A percentile compares a stretch with the other conserved stretches of the same genome.
phyloP scores from a whole-genome alignment of 2,329 filamentous ascomycete species.

The Tolypocladium ophioglossoides region DNA sequence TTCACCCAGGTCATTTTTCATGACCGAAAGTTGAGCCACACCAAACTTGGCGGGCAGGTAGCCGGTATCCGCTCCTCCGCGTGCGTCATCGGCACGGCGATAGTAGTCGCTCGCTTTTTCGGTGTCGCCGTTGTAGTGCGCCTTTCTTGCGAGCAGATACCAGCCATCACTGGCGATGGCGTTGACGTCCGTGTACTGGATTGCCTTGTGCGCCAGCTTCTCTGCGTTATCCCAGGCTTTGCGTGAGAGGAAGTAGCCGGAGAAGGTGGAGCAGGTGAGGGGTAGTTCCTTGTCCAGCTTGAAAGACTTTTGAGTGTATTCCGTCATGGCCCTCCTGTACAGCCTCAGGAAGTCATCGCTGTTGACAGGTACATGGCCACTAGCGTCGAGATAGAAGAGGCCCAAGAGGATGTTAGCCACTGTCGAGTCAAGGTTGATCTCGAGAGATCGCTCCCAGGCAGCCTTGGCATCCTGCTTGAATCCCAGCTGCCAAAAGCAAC shows the following conservation, averaged over 20 bases:
- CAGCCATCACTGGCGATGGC: slow-evolving; percentile 95
- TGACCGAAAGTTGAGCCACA: slow-evolving; percentile 75
- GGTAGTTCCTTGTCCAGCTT: slow-evolving; percentile 88
- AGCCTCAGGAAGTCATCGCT: slow-evolving; percentile 75
- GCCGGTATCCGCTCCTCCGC: slow-evolving; percentile 82
- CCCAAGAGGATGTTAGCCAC: slow-evolving; percentile 84
- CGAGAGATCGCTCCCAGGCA: slow-evolving; percentile 82
- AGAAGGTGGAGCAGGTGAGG: slow-evolving; percentile 82
- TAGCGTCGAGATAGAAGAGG: slow-evolving; percentile 80
- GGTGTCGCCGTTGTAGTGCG: slow-evolving; percentile 70
- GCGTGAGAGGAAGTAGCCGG: slow-evolving; percentile 76
- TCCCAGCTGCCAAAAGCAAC: slow-evolving; percentile 93
- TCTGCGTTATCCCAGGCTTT: slow-evolving; percentile 77
- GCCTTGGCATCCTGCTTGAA: slow-evolving; percentile 85
- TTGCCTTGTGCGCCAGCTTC: slow-evolving; percentile 79
- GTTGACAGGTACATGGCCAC: slow-evolving; percentile 69
- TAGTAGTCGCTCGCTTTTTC: slow-evolving; percentile 78
- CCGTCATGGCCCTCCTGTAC: slow-evolving; percentile 89
- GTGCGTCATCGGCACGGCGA: slow-evolving; percentile 77
- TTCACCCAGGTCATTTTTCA: slow-evolving; percentile 76
- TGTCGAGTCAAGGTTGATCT: slow-evolving; percentile 75
- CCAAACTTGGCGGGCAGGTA: slow-evolving; percentile 94
- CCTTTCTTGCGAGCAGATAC: slow-evolving; percentile 87
- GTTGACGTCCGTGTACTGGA: slow-evolving; percentile 92
- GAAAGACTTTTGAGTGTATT: slow-evolving; percentile 88